Percentiles rank a stretch among this genome's conserved stretches.
These are phyloP conservation scores for Diaporthe velutina DNA, from an alignment of 2,329 filamentous ascomycete species.

Conservation along the genomic window DNA sequence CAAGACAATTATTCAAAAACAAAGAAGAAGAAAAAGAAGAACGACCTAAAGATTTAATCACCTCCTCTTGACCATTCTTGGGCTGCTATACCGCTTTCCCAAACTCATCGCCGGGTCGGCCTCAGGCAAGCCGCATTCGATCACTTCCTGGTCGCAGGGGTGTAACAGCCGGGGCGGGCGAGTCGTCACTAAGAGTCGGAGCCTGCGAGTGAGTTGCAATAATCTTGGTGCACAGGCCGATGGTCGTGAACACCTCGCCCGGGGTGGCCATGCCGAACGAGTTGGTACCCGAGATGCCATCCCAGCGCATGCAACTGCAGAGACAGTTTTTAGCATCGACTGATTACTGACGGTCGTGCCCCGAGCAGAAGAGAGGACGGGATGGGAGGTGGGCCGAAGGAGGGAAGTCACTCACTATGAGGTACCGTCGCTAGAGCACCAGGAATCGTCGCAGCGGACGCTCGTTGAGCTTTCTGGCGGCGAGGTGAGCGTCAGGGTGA, in stretches of 20 bases:
- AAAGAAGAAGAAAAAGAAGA: not conserved
- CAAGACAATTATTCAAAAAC: no score
- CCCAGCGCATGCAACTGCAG: conserved; percentile 12
- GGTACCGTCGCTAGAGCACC: conserved; percentile 9
- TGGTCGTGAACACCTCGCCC: not conserved
- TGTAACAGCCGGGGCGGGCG: not conserved
- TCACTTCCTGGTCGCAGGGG: not conserved
- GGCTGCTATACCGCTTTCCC: not conserved
- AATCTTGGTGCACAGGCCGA: not conserved
- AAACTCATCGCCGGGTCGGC: not conserved
- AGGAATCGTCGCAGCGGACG: conserved; percentile 4
- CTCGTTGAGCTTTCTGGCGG: not conserved
- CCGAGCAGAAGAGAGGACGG: no score
- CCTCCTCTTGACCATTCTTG: not conserved
- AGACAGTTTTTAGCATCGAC: not conserved
- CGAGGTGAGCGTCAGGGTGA: not conserved
- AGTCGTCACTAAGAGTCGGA: not conserved
- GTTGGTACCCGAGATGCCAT: not conserved
- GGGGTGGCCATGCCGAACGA: not conserved
- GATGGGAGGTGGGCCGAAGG: not conserved
- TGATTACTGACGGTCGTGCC: not conserved
- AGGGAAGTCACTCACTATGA: conserved; percentile 15
- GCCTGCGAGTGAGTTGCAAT: not conserved
- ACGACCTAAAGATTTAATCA: no score
- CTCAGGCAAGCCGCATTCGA: not conserved